Percentiles rank a stretch among this genome's conserved stretches.
These are phyloP conservation scores for Pleurotus tuber-regium DNA, from an alignment of 768 basidiomycete genomes.

Conservation along the genomic window DNA sequence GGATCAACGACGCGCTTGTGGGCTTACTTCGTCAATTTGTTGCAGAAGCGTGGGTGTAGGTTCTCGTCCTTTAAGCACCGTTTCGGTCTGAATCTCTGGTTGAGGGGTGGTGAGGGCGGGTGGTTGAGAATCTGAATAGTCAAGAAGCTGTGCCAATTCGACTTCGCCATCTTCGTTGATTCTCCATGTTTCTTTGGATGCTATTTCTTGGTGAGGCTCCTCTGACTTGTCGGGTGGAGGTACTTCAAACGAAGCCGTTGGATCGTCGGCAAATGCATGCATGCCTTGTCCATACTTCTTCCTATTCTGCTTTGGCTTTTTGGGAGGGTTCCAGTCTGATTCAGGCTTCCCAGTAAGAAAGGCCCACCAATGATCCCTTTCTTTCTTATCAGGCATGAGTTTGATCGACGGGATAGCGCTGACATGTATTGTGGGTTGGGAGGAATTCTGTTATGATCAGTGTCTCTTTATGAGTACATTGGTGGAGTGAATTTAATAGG, in stretches of 20 bases:
- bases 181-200: constrained; percentile 24
- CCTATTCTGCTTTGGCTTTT: constrained; percentile 30
- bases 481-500: too few species aligned
- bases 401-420: constrained; percentile 29
- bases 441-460: constrained; percentile 50
- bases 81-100: constrained; percentile 21
- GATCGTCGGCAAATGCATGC: constrained; percentile 36
- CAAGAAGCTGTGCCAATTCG: constrained; percentile 30
- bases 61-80: constrained; percentile 39
- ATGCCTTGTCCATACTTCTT: constrained; percentile 24
- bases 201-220: constrained; percentile 9
- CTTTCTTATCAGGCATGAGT: constrained; percentile 65
- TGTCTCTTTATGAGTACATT: not conserved
- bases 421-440: constrained; percentile 57
- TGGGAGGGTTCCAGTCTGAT: constrained; percentile 61
- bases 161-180: constrained; percentile 43
- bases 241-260: not conserved
- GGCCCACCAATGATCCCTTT: constrained; percentile 79
- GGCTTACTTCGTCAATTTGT: constrained; percentile 65
- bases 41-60: constrained; percentile 56
- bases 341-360: constrained; percentile 70
- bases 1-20: too few species aligned
- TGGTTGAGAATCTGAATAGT: constrained; percentile 36
- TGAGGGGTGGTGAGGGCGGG: constrained; percentile 39
- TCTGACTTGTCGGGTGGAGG: constrained; percentile 15